Base-by-base conservation (phyloP, 2,329 filamentous ascomycete genomes). In the Hypoxylon sp. region DNA sequence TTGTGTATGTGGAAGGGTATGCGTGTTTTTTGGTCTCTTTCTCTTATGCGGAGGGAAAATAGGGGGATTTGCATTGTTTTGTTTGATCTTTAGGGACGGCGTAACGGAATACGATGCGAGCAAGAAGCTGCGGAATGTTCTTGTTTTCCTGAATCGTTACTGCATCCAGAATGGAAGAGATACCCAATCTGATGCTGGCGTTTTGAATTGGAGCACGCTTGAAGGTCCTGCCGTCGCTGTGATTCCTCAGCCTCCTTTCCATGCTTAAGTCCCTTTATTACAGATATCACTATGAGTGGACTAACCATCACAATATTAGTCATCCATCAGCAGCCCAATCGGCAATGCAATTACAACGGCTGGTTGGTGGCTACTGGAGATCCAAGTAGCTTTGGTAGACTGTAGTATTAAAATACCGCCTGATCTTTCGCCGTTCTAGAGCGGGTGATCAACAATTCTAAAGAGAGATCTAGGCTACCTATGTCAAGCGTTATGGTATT, bases 181-280 rank as follows among this genome's bases (percentile, higher is more conserved):
- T 71, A 71, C 68, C 68, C 60, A 69, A 60, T 71, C 68, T 67
- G 66, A 45, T 69, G 65, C 71, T 71, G 64, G 60, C 67, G 48
- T 62, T 65, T 68, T 67, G 68, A 72, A 72, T 60, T 55, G 59
- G 53, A 5, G 63, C 41, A 60, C 45, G n/a, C 60, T 65, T 61
- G n/a, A 30, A 49, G 41, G 41, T 64, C 19, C 19, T 34, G 28
- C 19, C 46, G n/a, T 60, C 14, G 10, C 32, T 30, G 50, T 49
- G 38, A 60, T 68, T 21, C 28, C 28, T 53, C 10, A 28, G n/a
- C 38, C 7, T 34, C 10, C 25, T 56, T 28, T 30, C 41, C 48
- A 9, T n/a, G 9, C 25, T 34, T 10, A 17, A 17, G 9, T 11
- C 38, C 38, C 28, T 30, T 43, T 3, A 21, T 5, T 43, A 21